Conservation (phyloP, 306 rosid genomes). For the Casuarina cunninghamiana region DNA sequence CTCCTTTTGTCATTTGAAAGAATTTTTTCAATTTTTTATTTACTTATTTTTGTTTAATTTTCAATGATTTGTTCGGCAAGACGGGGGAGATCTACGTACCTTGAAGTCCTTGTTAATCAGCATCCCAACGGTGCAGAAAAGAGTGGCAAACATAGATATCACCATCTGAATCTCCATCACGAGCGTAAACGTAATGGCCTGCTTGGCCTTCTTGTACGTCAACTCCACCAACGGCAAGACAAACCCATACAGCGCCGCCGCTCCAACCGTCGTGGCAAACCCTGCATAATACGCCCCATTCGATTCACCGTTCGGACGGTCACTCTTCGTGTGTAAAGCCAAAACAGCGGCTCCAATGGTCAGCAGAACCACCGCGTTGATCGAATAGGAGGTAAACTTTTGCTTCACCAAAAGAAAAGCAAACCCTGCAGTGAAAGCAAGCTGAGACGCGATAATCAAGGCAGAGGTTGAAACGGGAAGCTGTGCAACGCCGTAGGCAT, state of each 20-base stretch:
- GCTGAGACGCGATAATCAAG: conserved; percentile 55
- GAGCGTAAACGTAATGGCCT: conserved; percentile 50
- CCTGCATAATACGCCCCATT: conserved; percentile 48
- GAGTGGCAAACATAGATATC: conserved; percentile 62
- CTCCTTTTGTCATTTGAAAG: background rate
- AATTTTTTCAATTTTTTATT: background rate
- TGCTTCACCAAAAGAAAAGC: conserved; percentile 56
- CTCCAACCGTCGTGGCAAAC: conserved; percentile 63
- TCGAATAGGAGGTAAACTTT: conserved; percentile 55
- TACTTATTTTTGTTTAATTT: background rate
- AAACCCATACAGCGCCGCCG: conserved; percentile 71
- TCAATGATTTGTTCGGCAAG: background rate
- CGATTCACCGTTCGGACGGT: conserved; percentile 71
- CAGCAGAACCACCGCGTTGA: conserved; percentile 61
- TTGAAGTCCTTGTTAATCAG: conserved; percentile 68
- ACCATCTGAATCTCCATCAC: conserved; percentile 89
- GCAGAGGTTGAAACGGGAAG: conserved; percentile 70
- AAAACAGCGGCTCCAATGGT: conserved; percentile 63
- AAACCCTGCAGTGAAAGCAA: conserved; percentile 70
- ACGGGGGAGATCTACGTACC: conserved; percentile 29
- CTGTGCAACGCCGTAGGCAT: conserved; percentile 60
- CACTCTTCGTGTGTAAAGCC: conserved; percentile 59
- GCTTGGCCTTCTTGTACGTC: conserved; percentile 59
- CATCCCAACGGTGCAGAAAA: conserved; percentile 75
- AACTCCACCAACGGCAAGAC: conserved; percentile 73